Conservation (phyloP, 2,329 filamentous ascomycete genomes). For the Aureobasidium melanogenum region DNA sequence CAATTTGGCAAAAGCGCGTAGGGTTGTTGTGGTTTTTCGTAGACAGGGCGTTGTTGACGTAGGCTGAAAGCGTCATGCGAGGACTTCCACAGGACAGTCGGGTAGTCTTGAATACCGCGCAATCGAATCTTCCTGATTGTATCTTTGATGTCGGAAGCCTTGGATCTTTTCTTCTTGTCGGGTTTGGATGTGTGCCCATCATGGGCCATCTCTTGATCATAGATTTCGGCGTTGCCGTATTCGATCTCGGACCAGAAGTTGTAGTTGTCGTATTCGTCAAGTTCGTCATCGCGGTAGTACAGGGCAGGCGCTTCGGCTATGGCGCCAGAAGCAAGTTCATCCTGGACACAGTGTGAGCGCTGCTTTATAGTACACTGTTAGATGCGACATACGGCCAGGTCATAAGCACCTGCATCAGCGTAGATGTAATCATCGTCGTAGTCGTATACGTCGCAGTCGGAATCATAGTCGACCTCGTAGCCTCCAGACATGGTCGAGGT, state of each 20-base stretch:
- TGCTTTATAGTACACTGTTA: not conserved
- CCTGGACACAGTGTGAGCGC: constrained; percentile 21
- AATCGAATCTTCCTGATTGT: constrained; percentile 9
- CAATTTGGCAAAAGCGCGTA: constrained; percentile 38
- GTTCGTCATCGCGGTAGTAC: constrained; percentile 24
- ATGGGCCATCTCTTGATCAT: constrained; percentile 24
- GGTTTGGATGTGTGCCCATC: constrained; percentile 6
- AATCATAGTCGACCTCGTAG: constrained; percentile 17
- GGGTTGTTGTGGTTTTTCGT: constrained; percentile 17
- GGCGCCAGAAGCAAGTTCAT: constrained; percentile 41
- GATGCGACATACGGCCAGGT: constrained; percentile 25
- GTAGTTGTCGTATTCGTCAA: constrained; percentile 38
- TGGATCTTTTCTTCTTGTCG: constrained; percentile 24
- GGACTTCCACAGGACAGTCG: constrained; percentile 3
- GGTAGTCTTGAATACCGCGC: constrained; percentile 7
- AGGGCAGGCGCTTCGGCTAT: constrained; percentile 35
- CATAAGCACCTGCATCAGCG: constrained; percentile 34
- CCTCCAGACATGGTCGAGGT: not conserved
- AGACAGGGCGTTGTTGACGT: constrained; percentile 13
- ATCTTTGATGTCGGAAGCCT: constrained; percentile 11
- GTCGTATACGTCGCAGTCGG: constrained; percentile 33
- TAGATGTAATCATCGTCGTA: constrained; percentile 36
- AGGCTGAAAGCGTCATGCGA: not conserved
- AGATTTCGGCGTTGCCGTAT: constrained; percentile 39
- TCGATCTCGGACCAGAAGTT: constrained; percentile 42